Conservation (phyloP, 2,329 filamentous ascomycete species). For the Trichophyton schoenleinii region DNA sequence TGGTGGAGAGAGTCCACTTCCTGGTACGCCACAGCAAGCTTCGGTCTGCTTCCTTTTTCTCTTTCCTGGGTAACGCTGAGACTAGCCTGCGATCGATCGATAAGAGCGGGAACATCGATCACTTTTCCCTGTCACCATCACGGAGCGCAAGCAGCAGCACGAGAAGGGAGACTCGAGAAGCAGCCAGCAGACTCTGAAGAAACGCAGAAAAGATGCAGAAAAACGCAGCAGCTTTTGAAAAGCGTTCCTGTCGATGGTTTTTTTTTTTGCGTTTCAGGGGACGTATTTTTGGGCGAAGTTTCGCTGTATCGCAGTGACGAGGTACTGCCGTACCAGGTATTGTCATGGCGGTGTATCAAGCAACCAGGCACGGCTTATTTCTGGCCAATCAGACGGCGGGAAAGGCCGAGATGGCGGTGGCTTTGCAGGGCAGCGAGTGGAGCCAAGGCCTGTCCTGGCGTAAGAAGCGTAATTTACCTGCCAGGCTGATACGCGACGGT, state of each 20-base stretch:
- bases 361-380: not conserved
- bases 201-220: not conserved
- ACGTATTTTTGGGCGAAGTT: not conserved
- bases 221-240: not conserved
- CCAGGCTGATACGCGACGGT: not conserved
- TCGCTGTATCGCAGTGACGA: not conserved
- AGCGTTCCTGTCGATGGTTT: not conserved
- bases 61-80: not conserved
- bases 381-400: not conserved
- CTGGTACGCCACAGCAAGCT: not conserved
- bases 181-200: too few relatives aligned
- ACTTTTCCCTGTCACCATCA: not conserved
- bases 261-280: not conserved
- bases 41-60: not conserved
- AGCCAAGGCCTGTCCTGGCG: not conserved
- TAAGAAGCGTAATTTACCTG: not conserved
- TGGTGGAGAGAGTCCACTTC: slow-evolving; percentile 2
- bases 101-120: not conserved
- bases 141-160: not conserved
- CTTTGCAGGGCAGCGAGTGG: not conserved
- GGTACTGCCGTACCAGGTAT: not conserved
- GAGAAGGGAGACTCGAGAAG: too few relatives aligned
- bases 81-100: not conserved
- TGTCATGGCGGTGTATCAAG: not conserved
- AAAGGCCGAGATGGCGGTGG: not conserved